These are phyloP conservation scores for Agaricales sp. DNA, from an alignment of 1,284 basidiomycete genomes.

Conservation along the genomic window DNA sequence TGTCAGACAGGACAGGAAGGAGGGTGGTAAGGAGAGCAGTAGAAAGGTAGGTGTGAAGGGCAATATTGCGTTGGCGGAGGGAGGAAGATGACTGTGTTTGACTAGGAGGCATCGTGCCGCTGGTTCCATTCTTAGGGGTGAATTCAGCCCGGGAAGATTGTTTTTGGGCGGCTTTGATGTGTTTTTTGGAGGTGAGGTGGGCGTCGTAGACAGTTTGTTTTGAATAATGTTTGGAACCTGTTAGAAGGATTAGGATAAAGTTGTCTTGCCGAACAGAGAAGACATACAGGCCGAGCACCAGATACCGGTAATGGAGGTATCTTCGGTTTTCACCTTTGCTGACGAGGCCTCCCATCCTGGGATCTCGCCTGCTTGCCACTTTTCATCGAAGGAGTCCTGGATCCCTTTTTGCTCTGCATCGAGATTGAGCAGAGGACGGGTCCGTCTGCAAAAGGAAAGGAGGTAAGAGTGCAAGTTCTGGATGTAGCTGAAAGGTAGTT, in stretches of 20 bases:
- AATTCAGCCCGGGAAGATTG: conserved; percentile 42
- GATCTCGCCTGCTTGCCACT: conserved; percentile 75
- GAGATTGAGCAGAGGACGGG: conserved; percentile 80
- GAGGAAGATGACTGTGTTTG: conserved; percentile 29
- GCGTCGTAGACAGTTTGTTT: conserved; percentile 98
- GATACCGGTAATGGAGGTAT: conserved; percentile 48
- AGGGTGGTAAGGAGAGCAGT: conserved; percentile 60
- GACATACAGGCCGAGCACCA: conserved; percentile 94
- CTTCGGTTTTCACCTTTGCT: conserved; percentile 33
- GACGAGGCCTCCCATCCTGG: conserved; percentile 61
- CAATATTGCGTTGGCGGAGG: conserved; percentile 58
- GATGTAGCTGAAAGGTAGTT: conserved; percentile 53
- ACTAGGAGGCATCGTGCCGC: conserved; percentile 11
- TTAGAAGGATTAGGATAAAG: conserved; percentile 6
- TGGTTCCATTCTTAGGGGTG: conserved; percentile 12
- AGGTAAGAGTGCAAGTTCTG: conserved; percentile 78
- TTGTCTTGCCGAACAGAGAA: conserved; percentile 8
- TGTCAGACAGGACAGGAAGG: conserved; percentile 69
- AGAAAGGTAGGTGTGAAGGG: conserved; percentile 64
- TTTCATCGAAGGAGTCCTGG: conserved; percentile 61
- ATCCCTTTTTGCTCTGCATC: conserved; percentile 58
- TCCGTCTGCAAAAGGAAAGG: conserved; percentile 78
- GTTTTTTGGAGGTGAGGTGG: conserved; percentile 91
- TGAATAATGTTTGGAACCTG: conserved; percentile 87
- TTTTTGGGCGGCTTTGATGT: conserved; percentile 80